Conservation (phyloP, 441 rosid species). For the Gossypium gossypioides region DNA sequence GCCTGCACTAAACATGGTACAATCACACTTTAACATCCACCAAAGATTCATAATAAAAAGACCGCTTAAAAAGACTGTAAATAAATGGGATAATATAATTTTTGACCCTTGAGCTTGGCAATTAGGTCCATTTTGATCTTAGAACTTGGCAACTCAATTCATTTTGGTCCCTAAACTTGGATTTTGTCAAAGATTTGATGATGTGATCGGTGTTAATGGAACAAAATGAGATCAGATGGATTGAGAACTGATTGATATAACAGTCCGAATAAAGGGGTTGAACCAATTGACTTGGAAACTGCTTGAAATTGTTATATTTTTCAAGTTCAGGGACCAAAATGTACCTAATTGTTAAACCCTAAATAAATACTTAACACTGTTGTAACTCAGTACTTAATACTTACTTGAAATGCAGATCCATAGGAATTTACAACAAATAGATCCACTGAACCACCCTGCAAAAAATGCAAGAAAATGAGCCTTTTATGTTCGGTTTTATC, state of each 20-base stretch:
- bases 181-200: too few species aligned
- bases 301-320: too few species aligned
- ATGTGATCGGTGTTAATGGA: too few species aligned
- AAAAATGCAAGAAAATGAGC: slow-evolving; percentile 11
- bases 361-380: not conserved
- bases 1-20: slow-evolving; percentile 41
- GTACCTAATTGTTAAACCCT: not conserved
- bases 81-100: not conserved
- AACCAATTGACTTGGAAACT: too few species aligned
- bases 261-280: too few species aligned
- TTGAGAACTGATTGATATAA: too few species aligned
- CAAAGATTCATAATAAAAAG: slow-evolving; percentile 6
- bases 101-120: too few species aligned
- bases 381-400: slow-evolving; percentile 18
- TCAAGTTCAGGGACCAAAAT: too few species aligned
- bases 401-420: slow-evolving; percentile 81
- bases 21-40: slow-evolving; percentile 9
- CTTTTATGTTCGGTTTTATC: not conserved
- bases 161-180: too few species aligned
- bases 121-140: too few species aligned
- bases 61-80: not conserved
- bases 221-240: too few species aligned
- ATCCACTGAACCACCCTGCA: slow-evolving; percentile 81
- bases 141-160: too few species aligned
- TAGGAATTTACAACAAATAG: slow-evolving; percentile 76